A percentile compares a stretch with the other conserved stretches of the same genome.
phyloP scores from a whole-genome alignment of 495 filamentous ascomycete species.

The Cairneyella variabilis region DNA sequence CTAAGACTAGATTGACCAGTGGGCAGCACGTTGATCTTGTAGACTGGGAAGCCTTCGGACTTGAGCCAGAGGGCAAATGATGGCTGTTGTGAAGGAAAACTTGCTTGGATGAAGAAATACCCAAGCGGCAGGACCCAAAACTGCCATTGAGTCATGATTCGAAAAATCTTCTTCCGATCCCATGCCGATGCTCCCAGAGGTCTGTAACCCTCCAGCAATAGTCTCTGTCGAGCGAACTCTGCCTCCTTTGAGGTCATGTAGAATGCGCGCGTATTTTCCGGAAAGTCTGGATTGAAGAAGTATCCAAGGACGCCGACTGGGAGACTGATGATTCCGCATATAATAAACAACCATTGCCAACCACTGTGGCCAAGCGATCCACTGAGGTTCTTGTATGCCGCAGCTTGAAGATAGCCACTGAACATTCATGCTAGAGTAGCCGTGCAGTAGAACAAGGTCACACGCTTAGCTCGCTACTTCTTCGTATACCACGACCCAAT shows the following conservation, averaged over 20 bases:
- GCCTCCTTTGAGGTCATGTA: slow-evolving; percentile 26
- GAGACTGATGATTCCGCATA: slow-evolving; percentile 43
- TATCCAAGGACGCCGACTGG: slow-evolving; percentile 43
- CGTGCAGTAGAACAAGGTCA: slow-evolving; percentile 30
- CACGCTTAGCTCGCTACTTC: slow-evolving; percentile 35
- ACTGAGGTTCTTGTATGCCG: slow-evolving; percentile 41
- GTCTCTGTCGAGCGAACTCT: slow-evolving; percentile 1
- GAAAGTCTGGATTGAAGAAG: slow-evolving; percentile 43
- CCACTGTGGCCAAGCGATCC: slow-evolving; percentile 44
- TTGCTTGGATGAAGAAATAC: slow-evolving; percentile 14
- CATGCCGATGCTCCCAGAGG: slow-evolving; percentile 8
- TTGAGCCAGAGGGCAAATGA: slow-evolving; percentile 33
- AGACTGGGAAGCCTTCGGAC: slow-evolving; percentile 1
- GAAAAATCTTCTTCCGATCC: slow-evolving; percentile 11
- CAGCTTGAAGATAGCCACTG: slow-evolving; percentile 50
- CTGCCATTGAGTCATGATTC: slow-evolving; percentile 12
- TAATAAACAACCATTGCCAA: slow-evolving; percentile 44
- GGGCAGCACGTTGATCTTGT: slow-evolving; percentile 12
- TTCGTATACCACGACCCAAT: slow-evolving; percentile 47
- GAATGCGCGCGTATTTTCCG: slow-evolving; percentile 40
- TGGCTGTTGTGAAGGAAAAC: slow-evolving; percentile 3
- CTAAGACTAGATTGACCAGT: slow-evolving; percentile 8
- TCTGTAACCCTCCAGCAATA: slow-evolving; percentile 4
- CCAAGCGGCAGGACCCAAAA: slow-evolving; percentile 16
- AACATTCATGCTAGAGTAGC: slow-evolving; percentile 37